Evolutionary conservation across 495 filamentous ascomycete species (phyloP), one percentile per base, ranked within the genome.

Genomic region (Penicillium flavigenum): DNA sequence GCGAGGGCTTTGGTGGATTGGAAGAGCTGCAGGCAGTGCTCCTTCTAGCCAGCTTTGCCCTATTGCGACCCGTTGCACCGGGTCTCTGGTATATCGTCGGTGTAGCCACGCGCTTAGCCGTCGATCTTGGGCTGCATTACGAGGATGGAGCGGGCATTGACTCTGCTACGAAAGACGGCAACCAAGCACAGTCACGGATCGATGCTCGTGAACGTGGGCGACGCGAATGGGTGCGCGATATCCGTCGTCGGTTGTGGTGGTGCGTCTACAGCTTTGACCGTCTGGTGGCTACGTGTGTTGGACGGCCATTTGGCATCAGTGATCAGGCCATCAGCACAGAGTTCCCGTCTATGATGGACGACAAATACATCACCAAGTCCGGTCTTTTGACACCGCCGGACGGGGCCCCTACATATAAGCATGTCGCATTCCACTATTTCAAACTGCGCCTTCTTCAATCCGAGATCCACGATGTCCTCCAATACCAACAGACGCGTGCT

Each of bases 11-110:
- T 59, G 88, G 89, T 14, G 92, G 91, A 0, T 70, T 98, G 56
- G 92, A 97, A 70, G 92, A 96, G 69, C 78, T 98, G 41, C 93
- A 98, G 67, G 91, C 91, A 29, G 92, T 97, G 7, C 76, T 98
- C 48, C 76, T 98, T 34, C 77, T 98, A 44, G 93, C 93, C 32
- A 90, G 90, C 41, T 96, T 97, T 78, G 93, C 93, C 2, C 73
- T 98, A 41, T 78, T 98, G 59, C 80, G 93, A 60, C 93, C 93
- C 3, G 90, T 98, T 47, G 90, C 93, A 4, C 93, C 93, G 0
- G 93, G 93, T 44, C 74, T 98, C 27, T 98, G 93, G 93, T 98
- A 98, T 69, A 98, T 98, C 51, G 88, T 95, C 48, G 93, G 93
- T 12, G 92, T 96, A 31, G 93, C 93, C 3, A 87, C 92, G 59